phyloP scores from a whole-genome alignment of 2,329 filamentous ascomycete genomes.

The Drechslerella coelobrocha region DNA sequence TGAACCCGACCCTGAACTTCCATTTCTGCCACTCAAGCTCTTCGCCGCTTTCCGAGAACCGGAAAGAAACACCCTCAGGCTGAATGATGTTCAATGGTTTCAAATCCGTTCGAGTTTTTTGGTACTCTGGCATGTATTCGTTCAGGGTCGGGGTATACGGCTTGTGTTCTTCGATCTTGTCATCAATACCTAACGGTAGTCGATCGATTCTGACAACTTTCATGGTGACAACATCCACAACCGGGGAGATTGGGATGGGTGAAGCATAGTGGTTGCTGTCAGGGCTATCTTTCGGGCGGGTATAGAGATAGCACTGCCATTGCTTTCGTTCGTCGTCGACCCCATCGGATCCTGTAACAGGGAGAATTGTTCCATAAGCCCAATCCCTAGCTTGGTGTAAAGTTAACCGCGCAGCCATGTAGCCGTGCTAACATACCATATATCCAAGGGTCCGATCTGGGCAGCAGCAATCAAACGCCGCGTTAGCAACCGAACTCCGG shows the following conservation, averaged over 20 bases:
- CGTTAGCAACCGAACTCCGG: background rate
- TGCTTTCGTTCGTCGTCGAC: conserved; percentile 63
- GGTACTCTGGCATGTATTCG: conserved; percentile 72
- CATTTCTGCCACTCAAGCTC: conserved; percentile 71
- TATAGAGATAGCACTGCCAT: conserved; percentile 72
- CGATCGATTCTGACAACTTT: conserved; percentile 73
- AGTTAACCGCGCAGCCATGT: too few species aligned
- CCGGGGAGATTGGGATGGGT: conserved; percentile 71
- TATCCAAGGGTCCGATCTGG: conserved; percentile 68
- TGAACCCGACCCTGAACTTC: conserved; percentile 69
- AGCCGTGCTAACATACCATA: conserved; percentile 61
- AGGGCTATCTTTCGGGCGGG: conserved; percentile 66
- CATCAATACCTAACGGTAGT: conserved; percentile 71
- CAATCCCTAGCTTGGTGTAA: background rate
- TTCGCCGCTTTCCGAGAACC: conserved; percentile 52
- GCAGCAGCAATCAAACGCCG: background rate
- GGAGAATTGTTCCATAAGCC: background rate
- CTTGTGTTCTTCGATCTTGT: conserved; percentile 63
- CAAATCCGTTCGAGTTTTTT: conserved; percentile 67
- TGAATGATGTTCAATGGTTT: conserved; percentile 71
- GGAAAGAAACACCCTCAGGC: conserved; percentile 70
- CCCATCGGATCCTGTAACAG: conserved; percentile 62
- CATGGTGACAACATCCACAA: conserved; percentile 69
- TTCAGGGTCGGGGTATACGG: conserved; percentile 66
- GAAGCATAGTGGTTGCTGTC: conserved; percentile 74